Base-by-base conservation (phyloP, 176 grass and related monocot species). In the Urochloa ruziziensis region DNA sequence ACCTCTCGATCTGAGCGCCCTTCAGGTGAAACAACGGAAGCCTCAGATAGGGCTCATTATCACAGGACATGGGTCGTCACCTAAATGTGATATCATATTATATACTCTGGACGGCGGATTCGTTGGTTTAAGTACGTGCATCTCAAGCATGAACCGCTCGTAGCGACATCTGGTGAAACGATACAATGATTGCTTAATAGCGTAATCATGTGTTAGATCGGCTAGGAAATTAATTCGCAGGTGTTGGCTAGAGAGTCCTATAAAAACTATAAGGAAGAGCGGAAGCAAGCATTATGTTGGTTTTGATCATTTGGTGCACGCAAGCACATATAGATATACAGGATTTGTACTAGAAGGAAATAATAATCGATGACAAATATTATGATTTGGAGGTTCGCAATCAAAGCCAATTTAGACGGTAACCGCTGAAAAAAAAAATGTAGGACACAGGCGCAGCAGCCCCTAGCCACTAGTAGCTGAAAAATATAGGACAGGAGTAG, bases 151-250 rank as follows among this genome's bases (percentile, higher is more conserved):
- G 47, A 30, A 43, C 34, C 18, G 36, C n/a, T 33, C 37, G 23
- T 56, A 15, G 51, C 7, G 68, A 60, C 76, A 84, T 33, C 73
- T 74, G 30, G 75, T 32, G 44, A 30, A 57, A 66, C 4, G 58
- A 74, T 84, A 80, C 48, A 73, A 79, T 65, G 47, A 79, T 88
- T 84, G 66, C 74, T 47, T 27, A 32, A 17, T 65, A 57, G 34
- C 14, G 30, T 83, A 64, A 61, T 74, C 21, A 48, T 66, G 43
- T 28, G 47, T 44, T 77, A 10, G 28, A 43, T 58, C 16, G 1
- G 44, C 29, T 73, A 30, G 9, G 40, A 56, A 53, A 83, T 7
- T 8, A 53, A 83, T 7, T 8, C 18, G 17, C 19, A 65, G 57
- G 3, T 16, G 54, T 73, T 80, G 58, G 27, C 69, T 48, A 9